These are phyloP conservation scores for Suillus placidus DNA, from an alignment of 768 basidiomycete species.

Conservation along the genomic window DNA sequence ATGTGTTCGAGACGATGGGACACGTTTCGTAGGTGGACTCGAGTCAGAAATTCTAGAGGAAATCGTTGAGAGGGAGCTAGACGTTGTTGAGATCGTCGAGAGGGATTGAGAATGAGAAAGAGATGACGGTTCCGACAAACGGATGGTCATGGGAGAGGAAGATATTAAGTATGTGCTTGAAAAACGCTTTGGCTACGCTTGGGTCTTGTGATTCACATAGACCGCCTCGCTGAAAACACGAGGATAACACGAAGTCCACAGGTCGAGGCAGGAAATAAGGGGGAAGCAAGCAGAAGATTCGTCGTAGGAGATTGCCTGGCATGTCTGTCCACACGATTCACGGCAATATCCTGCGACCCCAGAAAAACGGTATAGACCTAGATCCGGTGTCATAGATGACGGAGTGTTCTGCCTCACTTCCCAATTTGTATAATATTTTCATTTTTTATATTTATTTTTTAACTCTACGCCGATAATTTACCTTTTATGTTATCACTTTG, in stretches of 20 bases:
- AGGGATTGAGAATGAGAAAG: constrained; percentile 9
- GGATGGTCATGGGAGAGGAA: constrained; percentile 10
- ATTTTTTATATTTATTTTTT: constrained; percentile 1
- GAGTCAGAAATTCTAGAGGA: neutral
- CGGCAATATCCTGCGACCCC: constrained; percentile 7
- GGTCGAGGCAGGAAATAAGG: neutral
- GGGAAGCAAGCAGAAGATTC: constrained; percentile 7
- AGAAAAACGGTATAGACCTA: neutral
- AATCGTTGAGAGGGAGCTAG: neutral
- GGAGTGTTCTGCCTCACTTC: neutral
- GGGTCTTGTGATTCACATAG: constrained; percentile 9
- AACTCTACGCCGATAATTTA: neutral
- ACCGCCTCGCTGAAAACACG: constrained; percentile 15
- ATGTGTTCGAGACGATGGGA: constrained; percentile 19
- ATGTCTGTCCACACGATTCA: constrained; percentile 7
- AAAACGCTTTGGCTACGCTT: neutral
- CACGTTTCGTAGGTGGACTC: constrained; percentile 8
- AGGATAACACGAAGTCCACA: constrained; percentile 10
- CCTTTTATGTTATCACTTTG: neutral
- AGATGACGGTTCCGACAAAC: constrained; percentile 6
- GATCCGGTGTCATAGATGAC: constrained; percentile 7
- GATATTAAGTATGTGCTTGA: constrained; percentile 8
- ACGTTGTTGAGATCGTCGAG: neutral
- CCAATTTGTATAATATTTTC: neutral
- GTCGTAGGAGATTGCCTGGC: constrained; percentile 2